Conservation (phyloP, 805 yeast species). For the Candida alai region DNA sequence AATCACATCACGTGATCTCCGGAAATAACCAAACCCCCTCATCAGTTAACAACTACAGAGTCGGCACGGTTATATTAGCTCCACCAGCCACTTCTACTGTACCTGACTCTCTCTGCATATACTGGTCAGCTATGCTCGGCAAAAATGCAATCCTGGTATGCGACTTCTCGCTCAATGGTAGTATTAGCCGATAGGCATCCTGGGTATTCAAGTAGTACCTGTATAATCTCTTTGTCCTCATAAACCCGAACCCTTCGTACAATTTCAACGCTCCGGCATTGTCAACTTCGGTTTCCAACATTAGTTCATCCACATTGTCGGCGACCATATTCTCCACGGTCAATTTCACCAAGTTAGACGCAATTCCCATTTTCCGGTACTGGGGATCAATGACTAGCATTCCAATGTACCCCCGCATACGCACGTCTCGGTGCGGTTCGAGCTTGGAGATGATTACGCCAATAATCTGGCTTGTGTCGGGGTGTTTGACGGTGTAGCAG, state of each 20-base stretch:
- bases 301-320: conserved; percentile 82
- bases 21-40: too few species aligned
- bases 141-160: conserved; percentile 51
- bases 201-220: conserved; percentile 88
- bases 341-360: conserved; percentile 61
- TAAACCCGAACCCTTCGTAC: conserved; percentile 74
- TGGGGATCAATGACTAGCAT: conserved; percentile 83
- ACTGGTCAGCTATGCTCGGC: too few species aligned
- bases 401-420: conserved; percentile 89
- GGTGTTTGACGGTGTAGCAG: conserved; percentile 58
- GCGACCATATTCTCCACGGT: conserved; percentile 63
- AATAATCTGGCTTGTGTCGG: conserved; percentile 37
- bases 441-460: conserved; percentile 85
- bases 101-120: too few species aligned
- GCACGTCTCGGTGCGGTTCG: conserved; percentile 67
- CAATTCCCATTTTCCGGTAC: conserved; percentile 78
- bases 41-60: too few species aligned
- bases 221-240: conserved; percentile 70
- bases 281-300: conserved; percentile 85
- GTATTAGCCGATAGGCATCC: conserved; percentile 83
- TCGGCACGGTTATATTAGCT: too few species aligned
- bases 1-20: too few species aligned
- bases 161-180: conserved; percentile 66
- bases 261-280: conserved; percentile 66
- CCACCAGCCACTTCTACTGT: too few species aligned